Evolutionary conservation across 2,329 filamentous ascomycete genomes (phyloP), one percentile per base, ranked within the genome.

Genomic region (Exophiala mesophila): DNA sequence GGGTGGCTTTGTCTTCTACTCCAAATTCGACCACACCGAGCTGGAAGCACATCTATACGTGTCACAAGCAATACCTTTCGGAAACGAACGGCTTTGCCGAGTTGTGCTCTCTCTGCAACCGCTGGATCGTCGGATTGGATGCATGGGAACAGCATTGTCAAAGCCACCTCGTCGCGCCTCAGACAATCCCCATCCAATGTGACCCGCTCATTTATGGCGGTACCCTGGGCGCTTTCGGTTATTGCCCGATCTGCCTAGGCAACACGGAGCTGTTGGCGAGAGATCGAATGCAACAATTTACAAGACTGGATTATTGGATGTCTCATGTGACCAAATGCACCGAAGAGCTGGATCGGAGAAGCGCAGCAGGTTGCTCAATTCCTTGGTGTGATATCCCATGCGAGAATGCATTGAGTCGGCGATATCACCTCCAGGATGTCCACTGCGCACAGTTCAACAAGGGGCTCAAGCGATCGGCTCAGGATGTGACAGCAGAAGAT

Each of bases 41-140:
- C 33, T 46, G 19, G 33, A 46, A 26, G 38, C 15, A 46, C 15
- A 41, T 41, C 17, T 42, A 46, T 33, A 33, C 32, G 6, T 43
- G 13, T 37, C 15, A 42, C 23, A 26, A 39, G 32, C 3, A 39
- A 43, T 29, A 34, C 26, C 23, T 26, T 39, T 24, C 20, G 24
- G 18, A 17, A 5, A 18, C 13, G 28, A 26, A 33, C 13, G 17
- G 33, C 29, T 42, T 39, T 34, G 20, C 34, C 26, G 39, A 47
- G 10, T 21, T 47, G 16, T 47, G 34, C 19, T 47, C 23, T 35
- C 44, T 47, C 1, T 47, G 34, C 20, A 43, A 39, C 20, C 8
- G 15, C 15, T 47, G 34, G 33, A 26, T 47, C 17, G 5, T 38
- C 15, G 39, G 39, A 30, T 6, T 24, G 13, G 7, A 39, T 19